Conservation (phyloP, 495 filamentous ascomycete species). For the Xylaria longipes region DNA sequence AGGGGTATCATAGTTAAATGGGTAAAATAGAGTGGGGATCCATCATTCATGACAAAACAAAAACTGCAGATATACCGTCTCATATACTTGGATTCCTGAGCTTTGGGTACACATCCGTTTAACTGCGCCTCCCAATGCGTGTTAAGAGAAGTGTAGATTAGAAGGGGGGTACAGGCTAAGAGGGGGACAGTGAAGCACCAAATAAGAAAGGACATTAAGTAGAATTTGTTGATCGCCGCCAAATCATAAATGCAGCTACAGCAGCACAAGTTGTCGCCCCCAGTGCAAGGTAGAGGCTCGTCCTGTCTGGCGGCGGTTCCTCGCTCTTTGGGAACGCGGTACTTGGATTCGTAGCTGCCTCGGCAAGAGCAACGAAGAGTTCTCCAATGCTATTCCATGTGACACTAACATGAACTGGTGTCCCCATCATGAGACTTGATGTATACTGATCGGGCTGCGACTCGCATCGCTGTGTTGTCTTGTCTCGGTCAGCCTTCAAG, state of each 20-base stretch:
- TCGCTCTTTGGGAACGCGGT: conserved; percentile 86
- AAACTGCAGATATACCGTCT: neutral
- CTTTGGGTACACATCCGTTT: neutral
- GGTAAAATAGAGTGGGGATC: conserved; percentile 16
- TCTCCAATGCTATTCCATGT: conserved; percentile 91
- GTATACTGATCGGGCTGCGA: conserved; percentile 94
- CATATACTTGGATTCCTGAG: conserved; percentile 3
- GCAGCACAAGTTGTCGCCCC: conserved; percentile 81
- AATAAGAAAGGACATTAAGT: conserved; percentile 20
- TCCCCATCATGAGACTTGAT: conserved; percentile 74
- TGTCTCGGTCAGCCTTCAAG: conserved; percentile 91
- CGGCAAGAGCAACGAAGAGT: conserved; percentile 83
- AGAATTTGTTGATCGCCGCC: conserved; percentile 56
- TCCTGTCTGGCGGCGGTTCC: conserved; percentile 80
- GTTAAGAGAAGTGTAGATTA: neutral
- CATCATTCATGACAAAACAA: conserved; percentile 16
- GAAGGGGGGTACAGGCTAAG: neutral
- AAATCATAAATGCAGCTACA: conserved; percentile 79
- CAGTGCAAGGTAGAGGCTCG: conserved; percentile 82
- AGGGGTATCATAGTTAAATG: conserved; percentile 26
- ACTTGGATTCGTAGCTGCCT: conserved; percentile 88
- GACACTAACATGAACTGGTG: conserved; percentile 91
- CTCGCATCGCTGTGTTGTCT: conserved; percentile 90
- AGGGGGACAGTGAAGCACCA: neutral
- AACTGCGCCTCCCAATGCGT: conserved; percentile 2